These are phyloP conservation scores for Syncephalastrum monosporum DNA, from an alignment of 371 early-diverging fungal species.

Conservation along the genomic window DNA sequence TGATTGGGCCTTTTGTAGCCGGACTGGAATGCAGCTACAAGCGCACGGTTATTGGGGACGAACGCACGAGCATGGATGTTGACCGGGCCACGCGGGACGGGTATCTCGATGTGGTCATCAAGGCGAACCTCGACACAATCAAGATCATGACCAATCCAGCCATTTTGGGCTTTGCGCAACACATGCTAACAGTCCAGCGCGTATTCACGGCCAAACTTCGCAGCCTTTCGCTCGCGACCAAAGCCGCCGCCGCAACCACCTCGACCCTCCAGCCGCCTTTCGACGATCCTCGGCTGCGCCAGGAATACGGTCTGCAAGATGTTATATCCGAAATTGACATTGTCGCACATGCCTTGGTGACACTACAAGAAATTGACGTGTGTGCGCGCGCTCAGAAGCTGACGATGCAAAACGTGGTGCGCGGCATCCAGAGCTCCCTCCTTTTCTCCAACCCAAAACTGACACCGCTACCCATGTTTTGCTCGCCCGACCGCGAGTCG, in stretches of 20 bases:
- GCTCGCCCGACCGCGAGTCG: slow-evolving; percentile 36
- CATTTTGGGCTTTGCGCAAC: slow-evolving; percentile 70
- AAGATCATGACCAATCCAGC: slow-evolving; percentile 60
- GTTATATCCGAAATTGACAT: slow-evolving; percentile 39
- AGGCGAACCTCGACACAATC: slow-evolving; percentile 48
- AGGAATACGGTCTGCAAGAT: slow-evolving; percentile 22
- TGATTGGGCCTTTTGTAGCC: slow-evolving; percentile 27
- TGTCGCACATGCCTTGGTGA: slow-evolving; percentile 37
- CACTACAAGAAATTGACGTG: slow-evolving; percentile 36
- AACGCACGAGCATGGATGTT: slow-evolving; percentile 8
- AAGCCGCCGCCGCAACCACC: slow-evolving; percentile 2
- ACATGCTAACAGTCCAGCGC: slow-evolving; percentile 72
- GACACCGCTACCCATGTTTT: slow-evolving; percentile 24
- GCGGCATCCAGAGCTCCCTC: slow-evolving; percentile 39
- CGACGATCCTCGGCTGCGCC: slow-evolving; percentile 7
- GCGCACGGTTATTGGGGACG: slow-evolving; percentile 23
- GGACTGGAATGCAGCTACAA: slow-evolving; percentile 37
- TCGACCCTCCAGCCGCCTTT: not conserved
- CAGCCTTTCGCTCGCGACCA: slow-evolving; percentile 30
- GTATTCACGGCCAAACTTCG: slow-evolving; percentile 58
- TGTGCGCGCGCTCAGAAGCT: slow-evolving; percentile 51
- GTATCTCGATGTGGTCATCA: slow-evolving; percentile 51
- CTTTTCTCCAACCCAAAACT: slow-evolving; percentile 49
- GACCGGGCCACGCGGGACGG: slow-evolving; percentile 32
- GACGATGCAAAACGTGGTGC: slow-evolving; percentile 31